phyloP scores from a whole-genome alignment of 768 basidiomycete species.

The Boletus speciosus region DNA sequence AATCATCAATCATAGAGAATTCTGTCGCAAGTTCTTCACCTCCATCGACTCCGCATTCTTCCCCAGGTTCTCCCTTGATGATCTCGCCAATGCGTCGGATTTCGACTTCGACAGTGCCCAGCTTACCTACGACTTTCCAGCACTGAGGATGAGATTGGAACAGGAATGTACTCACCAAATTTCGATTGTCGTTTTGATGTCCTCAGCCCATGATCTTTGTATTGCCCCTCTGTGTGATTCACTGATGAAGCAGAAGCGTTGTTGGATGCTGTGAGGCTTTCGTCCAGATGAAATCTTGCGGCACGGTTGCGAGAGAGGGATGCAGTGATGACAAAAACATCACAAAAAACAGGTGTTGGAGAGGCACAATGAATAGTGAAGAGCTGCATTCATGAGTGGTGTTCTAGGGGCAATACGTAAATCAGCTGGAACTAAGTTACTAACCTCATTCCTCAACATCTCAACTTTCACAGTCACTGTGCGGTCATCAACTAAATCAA shows the following conservation, averaged over 20 bases:
- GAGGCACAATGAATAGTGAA: constrained; percentile 19
- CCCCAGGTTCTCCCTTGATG: not conserved
- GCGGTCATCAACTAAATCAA: constrained; percentile 12
- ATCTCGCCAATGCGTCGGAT: constrained; percentile 15
- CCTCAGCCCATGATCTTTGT: constrained; percentile 6
- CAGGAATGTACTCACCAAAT: not conserved
- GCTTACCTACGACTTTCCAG: not conserved
- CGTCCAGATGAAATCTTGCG: constrained; percentile 15
- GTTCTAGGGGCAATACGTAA: not conserved
- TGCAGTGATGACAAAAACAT: constrained; percentile 8
- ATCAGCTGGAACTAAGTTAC: not conserved
- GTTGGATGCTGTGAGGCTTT: not conserved
- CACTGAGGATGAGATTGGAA: not conserved
- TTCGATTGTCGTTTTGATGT: constrained; percentile 1
- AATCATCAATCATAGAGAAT: constrained; percentile 13
- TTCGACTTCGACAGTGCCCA: constrained; percentile 12
- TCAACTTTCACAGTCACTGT: constrained; percentile 6
- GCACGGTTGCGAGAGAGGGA: constrained; percentile 1
- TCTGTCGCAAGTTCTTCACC: not conserved
- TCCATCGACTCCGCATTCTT: not conserved
- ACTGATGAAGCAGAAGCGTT: constrained; percentile 6
- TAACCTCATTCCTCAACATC: constrained; percentile 12
- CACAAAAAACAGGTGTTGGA: constrained; percentile 14
- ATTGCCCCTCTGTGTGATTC: not conserved
- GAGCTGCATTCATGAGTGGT: not conserved